These are phyloP conservation scores for Casuarina cunninghamiana DNA, from an alignment of 306 rosid species.

Conservation along the genomic window DNA sequence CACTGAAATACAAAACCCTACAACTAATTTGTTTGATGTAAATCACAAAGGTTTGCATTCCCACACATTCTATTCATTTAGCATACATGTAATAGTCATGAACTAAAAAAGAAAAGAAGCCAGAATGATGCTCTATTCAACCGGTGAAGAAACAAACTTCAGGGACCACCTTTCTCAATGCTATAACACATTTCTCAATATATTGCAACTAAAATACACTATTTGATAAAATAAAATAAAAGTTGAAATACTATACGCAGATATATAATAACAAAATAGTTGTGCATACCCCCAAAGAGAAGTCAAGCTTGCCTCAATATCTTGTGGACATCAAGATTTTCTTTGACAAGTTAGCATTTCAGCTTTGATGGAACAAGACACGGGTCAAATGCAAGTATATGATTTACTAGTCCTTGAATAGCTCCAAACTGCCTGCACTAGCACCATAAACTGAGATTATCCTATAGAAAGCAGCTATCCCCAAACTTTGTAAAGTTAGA, in stretches of 20 bases:
- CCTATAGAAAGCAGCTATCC: not conserved
- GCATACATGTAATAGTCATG: too few species aligned
- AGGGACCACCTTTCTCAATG: too few species aligned
- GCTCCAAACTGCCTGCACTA: conserved; percentile 16
- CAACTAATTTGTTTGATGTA: too few species aligned
- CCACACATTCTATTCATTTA: too few species aligned
- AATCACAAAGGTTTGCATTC: too few species aligned
- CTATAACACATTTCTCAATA: too few species aligned
- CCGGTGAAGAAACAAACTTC: too few species aligned
- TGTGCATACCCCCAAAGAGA: conserved; percentile 3
- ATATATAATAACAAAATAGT: not conserved
- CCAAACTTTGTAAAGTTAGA: not conserved
- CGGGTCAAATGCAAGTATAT: not conserved
- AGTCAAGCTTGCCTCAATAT: conserved; percentile 1
- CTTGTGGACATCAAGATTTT: not conserved
- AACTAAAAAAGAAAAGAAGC: too few species aligned
- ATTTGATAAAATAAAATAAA: not conserved
- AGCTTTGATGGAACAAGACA: not conserved
- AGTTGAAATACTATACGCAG: not conserved
- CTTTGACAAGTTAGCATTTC: not conserved
- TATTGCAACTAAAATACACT: too few species aligned
- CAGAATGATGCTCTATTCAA: too few species aligned
- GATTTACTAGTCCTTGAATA: conserved; percentile 3
- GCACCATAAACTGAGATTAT: not conserved
- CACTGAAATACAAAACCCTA: not conserved